phyloP scores from a whole-genome alignment of 176 grass and related monocot species.

The Carex pumila region DNA sequence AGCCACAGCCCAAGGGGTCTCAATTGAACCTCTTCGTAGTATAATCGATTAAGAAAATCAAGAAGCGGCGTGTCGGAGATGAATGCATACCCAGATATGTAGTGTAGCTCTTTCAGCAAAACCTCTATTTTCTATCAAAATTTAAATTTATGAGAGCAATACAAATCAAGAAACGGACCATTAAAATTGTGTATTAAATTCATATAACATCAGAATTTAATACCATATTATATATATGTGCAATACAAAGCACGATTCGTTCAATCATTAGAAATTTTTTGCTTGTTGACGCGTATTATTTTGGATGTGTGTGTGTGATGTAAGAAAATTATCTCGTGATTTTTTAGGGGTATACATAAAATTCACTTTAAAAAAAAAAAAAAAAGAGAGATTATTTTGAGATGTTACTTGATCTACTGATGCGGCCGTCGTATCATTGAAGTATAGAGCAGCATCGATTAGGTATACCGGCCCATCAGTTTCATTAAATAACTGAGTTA shows the following conservation, averaged over 20 bases:
- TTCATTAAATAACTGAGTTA: not conserved
- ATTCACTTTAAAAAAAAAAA: not conserved
- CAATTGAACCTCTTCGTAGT: conserved; percentile 18
- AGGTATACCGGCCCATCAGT: conserved; percentile 16
- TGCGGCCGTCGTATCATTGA: not conserved
- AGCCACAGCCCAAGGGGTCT: conserved; percentile 19
- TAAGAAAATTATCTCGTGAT: too few relatives aligned
- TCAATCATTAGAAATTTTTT: too few relatives aligned
- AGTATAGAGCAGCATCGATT: conserved; percentile 41
- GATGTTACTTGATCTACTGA: conserved; percentile 13
- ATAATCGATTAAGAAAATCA: conserved; percentile 33
- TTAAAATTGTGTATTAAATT: too few relatives aligned
- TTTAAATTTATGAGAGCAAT: too few relatives aligned
- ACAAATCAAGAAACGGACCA: too few relatives aligned
- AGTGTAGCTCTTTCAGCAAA: not conserved
- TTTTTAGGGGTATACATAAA: too few relatives aligned
- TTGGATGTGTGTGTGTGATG: too few relatives aligned
- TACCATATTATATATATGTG: too few relatives aligned
- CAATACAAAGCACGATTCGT: too few relatives aligned
- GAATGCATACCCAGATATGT: not conserved
- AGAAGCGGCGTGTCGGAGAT: not conserved
- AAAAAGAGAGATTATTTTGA: not conserved
- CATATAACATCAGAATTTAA: too few relatives aligned
- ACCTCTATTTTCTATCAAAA: not conserved
- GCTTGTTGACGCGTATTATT: too few relatives aligned